These are phyloP conservation scores for Corymbia citriodora DNA, from an alignment of 441 rosid genomes.

Conservation along the genomic window DNA sequence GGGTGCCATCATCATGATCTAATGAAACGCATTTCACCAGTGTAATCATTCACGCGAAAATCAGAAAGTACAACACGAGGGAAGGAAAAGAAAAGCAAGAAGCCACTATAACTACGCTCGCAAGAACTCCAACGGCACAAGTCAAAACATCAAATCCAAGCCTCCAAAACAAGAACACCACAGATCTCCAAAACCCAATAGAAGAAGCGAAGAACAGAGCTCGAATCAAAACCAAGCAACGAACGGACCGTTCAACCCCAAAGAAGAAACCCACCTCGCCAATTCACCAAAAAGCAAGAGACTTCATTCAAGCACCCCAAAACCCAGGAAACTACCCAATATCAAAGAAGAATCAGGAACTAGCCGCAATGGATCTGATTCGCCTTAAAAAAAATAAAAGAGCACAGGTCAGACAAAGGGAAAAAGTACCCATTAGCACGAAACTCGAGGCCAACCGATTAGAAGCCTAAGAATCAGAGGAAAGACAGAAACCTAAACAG, in stretches of 20 bases:
- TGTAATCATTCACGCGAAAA: background rate
- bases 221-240: slow-evolving; percentile 12
- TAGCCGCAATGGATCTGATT: slow-evolving; percentile 32
- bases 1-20: background rate
- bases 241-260: background rate
- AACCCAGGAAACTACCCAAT: background rate
- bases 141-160: background rate
- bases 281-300: background rate
- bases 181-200: background rate
- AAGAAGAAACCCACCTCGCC: background rate
- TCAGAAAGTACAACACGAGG: background rate
- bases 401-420: background rate
- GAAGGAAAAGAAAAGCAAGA: background rate
- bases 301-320: background rate
- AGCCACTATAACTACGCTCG: background rate
- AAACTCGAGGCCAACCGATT: slow-evolving; percentile 17
- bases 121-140: background rate
- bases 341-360: slow-evolving; percentile 8
- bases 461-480: background rate
- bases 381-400: background rate
- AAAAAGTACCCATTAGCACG: slow-evolving; percentile 19
- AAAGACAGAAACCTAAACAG: background rate
- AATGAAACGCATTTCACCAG: background rate
- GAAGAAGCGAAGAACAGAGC: background rate
- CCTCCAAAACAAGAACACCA: background rate